A percentile compares a stretch with the other conserved stretches of the same genome.
Evolutionary conservation across 352 stramenopile species (phyloP).

Genomic region (Elongisporangium anandrum): DNA sequence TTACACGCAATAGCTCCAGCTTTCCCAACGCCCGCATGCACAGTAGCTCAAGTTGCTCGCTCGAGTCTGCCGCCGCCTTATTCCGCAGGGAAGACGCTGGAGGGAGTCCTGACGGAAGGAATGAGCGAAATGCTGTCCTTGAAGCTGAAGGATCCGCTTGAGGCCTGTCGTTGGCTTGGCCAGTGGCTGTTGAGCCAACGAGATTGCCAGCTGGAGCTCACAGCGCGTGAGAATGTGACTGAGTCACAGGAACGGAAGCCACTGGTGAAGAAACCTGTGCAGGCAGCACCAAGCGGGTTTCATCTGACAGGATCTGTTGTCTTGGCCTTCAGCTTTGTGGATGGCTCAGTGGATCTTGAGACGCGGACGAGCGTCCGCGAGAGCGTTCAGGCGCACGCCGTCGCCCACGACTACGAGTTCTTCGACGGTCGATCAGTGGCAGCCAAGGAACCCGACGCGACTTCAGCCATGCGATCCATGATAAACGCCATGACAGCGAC

Average conservation of each 20-base stretch:
- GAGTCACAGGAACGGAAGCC: background rate
- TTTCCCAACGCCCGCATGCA: background rate
- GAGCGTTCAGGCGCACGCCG: background rate
- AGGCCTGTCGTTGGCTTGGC: constrained; percentile 48
- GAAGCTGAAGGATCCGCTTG: constrained; percentile 19
- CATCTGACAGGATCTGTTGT: background rate
- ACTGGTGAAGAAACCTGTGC: background rate
- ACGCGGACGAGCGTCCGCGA: background rate
- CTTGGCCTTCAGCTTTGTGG: background rate
- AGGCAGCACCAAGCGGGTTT: background rate
- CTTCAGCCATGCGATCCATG: constrained; percentile 6
- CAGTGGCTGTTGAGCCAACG: constrained; percentile 29
- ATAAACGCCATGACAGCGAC: constrained; percentile 10
- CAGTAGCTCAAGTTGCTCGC: background rate
- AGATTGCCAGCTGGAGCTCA: background rate
- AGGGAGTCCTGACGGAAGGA: constrained; percentile 32
- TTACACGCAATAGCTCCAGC: background rate
- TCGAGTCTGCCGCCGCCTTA: constrained; percentile 6
- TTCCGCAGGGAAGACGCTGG: constrained; percentile 7
- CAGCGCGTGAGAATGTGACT: background rate
- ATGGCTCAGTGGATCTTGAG: background rate
- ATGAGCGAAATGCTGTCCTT: constrained; percentile 30
- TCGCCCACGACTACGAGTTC: background rate
- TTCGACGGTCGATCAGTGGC: background rate
- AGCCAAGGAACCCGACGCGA: background rate